A percentile compares a stretch with the other conserved stretches of the same genome.
Evolutionary conservation across 2,329 filamentous ascomycete species (phyloP).

Genomic region (Pestalotiopsis sp.): DNA sequence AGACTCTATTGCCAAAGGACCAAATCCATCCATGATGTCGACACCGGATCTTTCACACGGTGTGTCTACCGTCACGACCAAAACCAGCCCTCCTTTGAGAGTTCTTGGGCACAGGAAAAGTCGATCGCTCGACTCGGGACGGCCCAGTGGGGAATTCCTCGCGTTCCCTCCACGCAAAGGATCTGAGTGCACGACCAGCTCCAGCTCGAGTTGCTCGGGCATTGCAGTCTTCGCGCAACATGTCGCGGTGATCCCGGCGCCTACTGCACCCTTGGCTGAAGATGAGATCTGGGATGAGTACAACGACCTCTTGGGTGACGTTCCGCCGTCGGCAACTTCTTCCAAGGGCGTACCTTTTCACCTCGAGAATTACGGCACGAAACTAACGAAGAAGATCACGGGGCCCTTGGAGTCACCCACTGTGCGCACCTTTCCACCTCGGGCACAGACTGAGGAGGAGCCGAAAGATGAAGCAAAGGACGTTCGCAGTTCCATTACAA

Average conservation of each 20-base stretch:
- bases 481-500: slow-evolving; percentile 35
- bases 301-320: slow-evolving; percentile 80
- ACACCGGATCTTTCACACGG: slow-evolving; percentile 42
- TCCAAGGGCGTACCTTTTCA: slow-evolving; percentile 61
- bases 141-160: slow-evolving; percentile 64
- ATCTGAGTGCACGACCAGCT: slow-evolving; percentile 62
- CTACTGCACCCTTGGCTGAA: slow-evolving; percentile 66
- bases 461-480: slow-evolving; percentile 17
- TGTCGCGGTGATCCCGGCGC: slow-evolving; percentile 62
- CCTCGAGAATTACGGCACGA: slow-evolving; percentile 51
- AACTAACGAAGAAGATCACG: slow-evolving; percentile 36
- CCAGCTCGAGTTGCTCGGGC: slow-evolving; percentile 70
- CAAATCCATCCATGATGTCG: slow-evolving; percentile 44
- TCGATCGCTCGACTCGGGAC: slow-evolving; percentile 4
- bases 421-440: slow-evolving; percentile 29
- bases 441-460: slow-evolving; percentile 19
- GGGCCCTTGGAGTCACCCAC: slow-evolving; percentile 52
- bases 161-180: slow-evolving; percentile 73
- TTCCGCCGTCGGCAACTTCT: slow-evolving; percentile 55
- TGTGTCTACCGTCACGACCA: slow-evolving; percentile 36
- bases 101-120: slow-evolving; percentile 3
- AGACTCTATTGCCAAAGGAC: slow-evolving; percentile 51
- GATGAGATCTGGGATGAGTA: slow-evolving; percentile 97
- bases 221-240: slow-evolving; percentile 61
- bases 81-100: slow-evolving; percentile 31